These are phyloP conservation scores for Cajanus cajan DNA, from an alignment of 306 rosid species.

Conservation along the genomic window DNA sequence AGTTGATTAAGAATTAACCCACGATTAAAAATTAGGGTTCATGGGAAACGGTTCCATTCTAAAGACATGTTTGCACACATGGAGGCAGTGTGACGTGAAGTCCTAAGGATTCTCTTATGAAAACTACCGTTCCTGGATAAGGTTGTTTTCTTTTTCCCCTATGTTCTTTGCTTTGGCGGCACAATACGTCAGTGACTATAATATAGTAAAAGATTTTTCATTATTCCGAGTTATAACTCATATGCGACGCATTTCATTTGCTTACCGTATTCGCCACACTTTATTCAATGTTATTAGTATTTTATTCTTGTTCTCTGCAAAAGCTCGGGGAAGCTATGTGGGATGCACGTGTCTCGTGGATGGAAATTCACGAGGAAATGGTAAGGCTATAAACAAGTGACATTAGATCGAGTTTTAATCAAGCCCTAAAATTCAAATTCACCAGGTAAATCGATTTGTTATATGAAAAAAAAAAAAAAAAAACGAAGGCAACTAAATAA, in stretches of 20 bases:
- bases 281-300: too few relatives aligned
- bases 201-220: neutral
- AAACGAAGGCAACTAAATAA: too few relatives aligned
- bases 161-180: conserved; percentile 43
- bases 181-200: conserved; percentile 7
- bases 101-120: conserved; percentile 51
- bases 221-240: neutral
- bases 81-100: conserved; percentile 67
- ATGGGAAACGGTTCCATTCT: conserved; percentile 44
- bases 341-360: conserved; percentile 61
- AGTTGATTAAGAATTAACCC: neutral
- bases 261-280: neutral
- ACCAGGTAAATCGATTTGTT: too few relatives aligned
- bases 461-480: too few relatives aligned
- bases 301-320: conserved; percentile 4
- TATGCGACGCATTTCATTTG: neutral
- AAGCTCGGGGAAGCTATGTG: conserved; percentile 29
- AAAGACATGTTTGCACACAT: conserved; percentile 62
- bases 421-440: too few relatives aligned
- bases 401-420: too few relatives aligned
- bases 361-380: conserved; percentile 52
- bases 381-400: too few relatives aligned
- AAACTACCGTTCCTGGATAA: conserved; percentile 41
- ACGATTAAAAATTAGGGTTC: conserved; percentile 14
- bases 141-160: conserved; percentile 15